Evolutionary conservation across 805 yeast genomes (phyloP), one percentile per base, ranked within the genome.

Genomic region (Wickerhamomyces silvicola): DNA sequence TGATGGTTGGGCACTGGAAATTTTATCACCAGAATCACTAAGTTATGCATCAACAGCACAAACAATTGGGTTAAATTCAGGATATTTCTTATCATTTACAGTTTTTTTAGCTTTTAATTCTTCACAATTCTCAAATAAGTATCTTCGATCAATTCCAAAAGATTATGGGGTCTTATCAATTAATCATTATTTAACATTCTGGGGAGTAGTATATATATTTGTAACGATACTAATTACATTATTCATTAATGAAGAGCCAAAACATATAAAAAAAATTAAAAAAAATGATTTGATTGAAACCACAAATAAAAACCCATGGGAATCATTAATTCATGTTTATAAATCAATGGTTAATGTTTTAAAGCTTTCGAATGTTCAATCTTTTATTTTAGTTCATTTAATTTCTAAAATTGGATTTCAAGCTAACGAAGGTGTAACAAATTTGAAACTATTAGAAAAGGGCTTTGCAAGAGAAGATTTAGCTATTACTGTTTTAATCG

Each of bases 1-100:
- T 15, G 98, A 92, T 60, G 97, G 98, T 9, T 92, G 98, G 98
- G 97, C 97, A 0, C 62, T 92, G 50, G 92, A 96, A 2, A 76
- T 90, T 24, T 64, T 92, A 32, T 76, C 88, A 12, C 77, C 78
- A 17, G 74, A 73, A 18, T 81, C 94, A 10, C 65, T 92, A 39
- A 78, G 94, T 12, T 92, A 77, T 62, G 97, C 98, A 0, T 84
- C 95, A 5, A 92, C 98, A 0, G 98, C 98, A 0, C 98, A 92
- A 59, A 92, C 98, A 0, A 75, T 92, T 28, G 98, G 98, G 0
- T 68, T 92, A 39, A 92, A 92, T 60, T 70, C 90, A 3, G 98
- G 98, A 15, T 92, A 90, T 53, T 92, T 92, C 52, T 59, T 82
- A 38, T 80, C 94, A 7, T 92, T 92, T 54, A 92, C 98, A 0